Evolutionary conservation across 805 yeast genomes (phyloP).

Genomic region (Suhomyces prunicola): DNA sequence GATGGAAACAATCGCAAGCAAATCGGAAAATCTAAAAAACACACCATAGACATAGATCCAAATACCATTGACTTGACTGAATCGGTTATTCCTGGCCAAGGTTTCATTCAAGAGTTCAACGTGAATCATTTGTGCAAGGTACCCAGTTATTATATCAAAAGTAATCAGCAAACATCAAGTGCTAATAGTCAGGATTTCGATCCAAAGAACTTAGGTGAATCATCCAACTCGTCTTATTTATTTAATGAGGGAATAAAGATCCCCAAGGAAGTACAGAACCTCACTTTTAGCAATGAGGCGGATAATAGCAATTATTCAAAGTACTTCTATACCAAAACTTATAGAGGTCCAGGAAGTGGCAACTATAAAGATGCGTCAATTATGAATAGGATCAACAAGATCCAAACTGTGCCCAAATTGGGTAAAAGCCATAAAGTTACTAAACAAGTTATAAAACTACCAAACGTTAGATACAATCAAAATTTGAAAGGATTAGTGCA

Average conservation of each 20-base stretch:
- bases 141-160: slow-evolving; percentile 39
- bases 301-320: slow-evolving; percentile 34
- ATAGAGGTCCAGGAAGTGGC: slow-evolving; percentile 46
- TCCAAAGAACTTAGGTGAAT: slow-evolving; percentile 14
- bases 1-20: slow-evolving; percentile 20
- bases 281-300: slow-evolving; percentile 33
- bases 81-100: slow-evolving; percentile 42
- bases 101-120: slow-evolving; percentile 41
- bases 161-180: slow-evolving; percentile 20
- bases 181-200: not conserved
- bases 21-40: slow-evolving; percentile 29
- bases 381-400: slow-evolving; percentile 37
- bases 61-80: slow-evolving; percentile 39
- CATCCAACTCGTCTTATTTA: slow-evolving; percentile 19
- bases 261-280: slow-evolving; percentile 34
- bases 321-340: slow-evolving; percentile 39
- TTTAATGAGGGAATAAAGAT: slow-evolving; percentile 26
- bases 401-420: slow-evolving; percentile 18
- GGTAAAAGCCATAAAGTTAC: slow-evolving; percentile 15
- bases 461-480: slow-evolving; percentile 14
- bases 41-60: slow-evolving; percentile 34
- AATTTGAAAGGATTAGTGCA: slow-evolving; percentile 38
- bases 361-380: slow-evolving; percentile 44
- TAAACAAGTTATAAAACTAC: slow-evolving; percentile 15
- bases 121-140: slow-evolving; percentile 40